Conservation (phyloP, 2,329 filamentous ascomycete genomes). For the Calonectria pseudoreteaudii region DNA sequence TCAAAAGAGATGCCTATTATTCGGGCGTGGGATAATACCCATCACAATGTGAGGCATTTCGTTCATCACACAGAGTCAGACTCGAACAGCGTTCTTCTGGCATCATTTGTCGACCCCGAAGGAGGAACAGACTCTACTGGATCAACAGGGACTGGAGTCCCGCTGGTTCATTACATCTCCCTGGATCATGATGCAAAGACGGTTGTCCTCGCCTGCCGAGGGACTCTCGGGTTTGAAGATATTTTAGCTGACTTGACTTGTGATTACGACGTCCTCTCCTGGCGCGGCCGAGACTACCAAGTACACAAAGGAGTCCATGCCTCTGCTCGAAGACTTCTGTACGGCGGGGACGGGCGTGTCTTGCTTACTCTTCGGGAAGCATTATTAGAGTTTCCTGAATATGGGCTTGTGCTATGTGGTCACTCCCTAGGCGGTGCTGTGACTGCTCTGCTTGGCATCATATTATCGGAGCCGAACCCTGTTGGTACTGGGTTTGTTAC, state of each 20-base stretch:
- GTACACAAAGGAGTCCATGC: slow-evolving; percentile 82
- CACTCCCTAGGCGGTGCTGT: slow-evolving; percentile 79
- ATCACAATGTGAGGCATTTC: slow-evolving; percentile 73
- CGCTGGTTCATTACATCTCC: slow-evolving; percentile 79
- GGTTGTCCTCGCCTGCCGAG: slow-evolving; percentile 78
- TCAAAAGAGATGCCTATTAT: slow-evolving; percentile 60
- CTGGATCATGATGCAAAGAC: slow-evolving; percentile 79
- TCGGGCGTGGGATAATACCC: slow-evolving; percentile 59
- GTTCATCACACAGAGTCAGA: slow-evolving; percentile 71
- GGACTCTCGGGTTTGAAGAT: slow-evolving; percentile 80
- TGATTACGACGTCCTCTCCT: slow-evolving; percentile 74
- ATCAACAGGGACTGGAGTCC: slow-evolving; percentile 73
- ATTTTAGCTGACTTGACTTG: slow-evolving; percentile 80
- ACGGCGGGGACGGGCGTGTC: slow-evolving; percentile 75
- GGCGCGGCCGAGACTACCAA: slow-evolving; percentile 74
- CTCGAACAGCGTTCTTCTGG: slow-evolving; percentile 70
- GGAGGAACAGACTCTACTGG: slow-evolving; percentile 75
- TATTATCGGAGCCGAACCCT: slow-evolving; percentile 73
- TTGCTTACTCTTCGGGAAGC: slow-evolving; percentile 74
- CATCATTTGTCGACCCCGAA: slow-evolving; percentile 77
- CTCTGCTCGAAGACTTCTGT: slow-evolving; percentile 75
- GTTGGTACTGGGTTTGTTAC: slow-evolving; percentile 72
- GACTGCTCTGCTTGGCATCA: slow-evolving; percentile 76
- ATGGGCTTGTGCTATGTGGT: slow-evolving; percentile 76
- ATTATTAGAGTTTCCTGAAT: slow-evolving; percentile 74